Evolutionary conservation across 371 early-diverging fungal species (phyloP), one percentile per base, ranked within the genome.

Genomic region (Rhizopus sp.): DNA sequence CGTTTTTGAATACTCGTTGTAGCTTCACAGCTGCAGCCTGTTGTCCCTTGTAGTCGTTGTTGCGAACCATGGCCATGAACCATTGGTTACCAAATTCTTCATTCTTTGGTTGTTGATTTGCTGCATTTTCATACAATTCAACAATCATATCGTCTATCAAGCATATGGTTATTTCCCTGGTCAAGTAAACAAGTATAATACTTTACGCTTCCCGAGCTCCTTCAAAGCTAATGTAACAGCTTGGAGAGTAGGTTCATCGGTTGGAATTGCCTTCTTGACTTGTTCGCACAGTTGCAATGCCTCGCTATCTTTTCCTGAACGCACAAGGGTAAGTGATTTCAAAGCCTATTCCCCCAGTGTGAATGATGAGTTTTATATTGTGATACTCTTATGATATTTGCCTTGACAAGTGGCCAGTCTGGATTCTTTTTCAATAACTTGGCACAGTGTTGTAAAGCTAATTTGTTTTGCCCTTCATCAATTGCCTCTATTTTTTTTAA

Each of bases 21-120:
- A 96, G 70, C 53, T 88, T 88, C 35, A 94, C 71, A 4, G 95
- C 94, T 7, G 87, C 89, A 77, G 88, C 67, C 60, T 96, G 93
- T 68, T 91, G 90, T 29, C 83, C 84, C 60, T 91, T 89, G 53
- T 78, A 84, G 70, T 93, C 84, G 8, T 77, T 57, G 34, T 67
- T 82, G 48, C 92, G 84, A 0, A 91, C 93, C 55, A 92, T 79
- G 1, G 91, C 87, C 92, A 95, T 92, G 67, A 92, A 95, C 86
- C 86, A 87, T 48, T 92, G 88, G 41, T 78, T 86, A 17, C 77
- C 88, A 55, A 89, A 73, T 48, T 89, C 89, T 64, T 93, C 93
- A 59, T 89, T 87, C 16, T 77, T 73, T 7, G 93, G 92, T 44
- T 77, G 70, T 30, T 57, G 52, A 52, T 72, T 81, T 9, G 82